Evolutionary conservation across 2,329 filamentous ascomycete species (phyloP), one percentile per base, ranked within the genome.

Genomic region (Nakataea oryzae): DNA sequence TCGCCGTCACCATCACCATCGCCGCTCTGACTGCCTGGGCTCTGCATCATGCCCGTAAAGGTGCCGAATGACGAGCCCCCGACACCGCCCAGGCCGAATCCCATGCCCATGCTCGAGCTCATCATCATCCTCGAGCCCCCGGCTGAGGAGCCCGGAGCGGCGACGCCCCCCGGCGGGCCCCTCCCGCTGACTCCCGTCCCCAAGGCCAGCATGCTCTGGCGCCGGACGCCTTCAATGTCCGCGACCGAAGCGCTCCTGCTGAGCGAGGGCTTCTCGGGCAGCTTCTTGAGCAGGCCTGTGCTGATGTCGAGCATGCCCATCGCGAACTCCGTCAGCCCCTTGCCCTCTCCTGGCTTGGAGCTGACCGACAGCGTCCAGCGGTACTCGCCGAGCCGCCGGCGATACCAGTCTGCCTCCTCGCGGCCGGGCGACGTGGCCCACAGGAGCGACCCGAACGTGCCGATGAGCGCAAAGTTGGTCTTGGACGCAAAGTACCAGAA

Each of bases 401-500:
- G 86, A 75, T 97, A 99, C 81, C 96, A 97, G 34, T 95, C 91
- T 0, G 90, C 91, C 74, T 97, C 93, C 71, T 97, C 92, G 59
- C 86, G 82, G 0, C 90, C 91, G 0, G 91, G 91, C 0, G 90
- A 90, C 0, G 93, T 96, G 12, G 93, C 91, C 85, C 91, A 93
- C 3, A 97, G 82, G 13, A 97, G 79, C 17, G 90, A 90, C 3
- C 93, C 93, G 72, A 97, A 97, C 0, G 93, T 96, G 62, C 92
- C 93, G 69, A 97, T 96, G 13, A 97, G 81, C 0, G 93, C 93
- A 75, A 97, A 97, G 74, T 96, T 96, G 50, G 89, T 90, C 69
- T 91, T 90, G 54, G 88, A 91, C 2, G 90, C 87, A 71, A 93
- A 93, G 71, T 90, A 93, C 93, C 93, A 97, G 75, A 97, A 97